Percentiles rank a stretch among this genome's conserved stretches.
Evolutionary conservation across 192 early-diverging fungal genomes (phyloP).

Genomic region (Entophlyctis luteolus): DNA sequence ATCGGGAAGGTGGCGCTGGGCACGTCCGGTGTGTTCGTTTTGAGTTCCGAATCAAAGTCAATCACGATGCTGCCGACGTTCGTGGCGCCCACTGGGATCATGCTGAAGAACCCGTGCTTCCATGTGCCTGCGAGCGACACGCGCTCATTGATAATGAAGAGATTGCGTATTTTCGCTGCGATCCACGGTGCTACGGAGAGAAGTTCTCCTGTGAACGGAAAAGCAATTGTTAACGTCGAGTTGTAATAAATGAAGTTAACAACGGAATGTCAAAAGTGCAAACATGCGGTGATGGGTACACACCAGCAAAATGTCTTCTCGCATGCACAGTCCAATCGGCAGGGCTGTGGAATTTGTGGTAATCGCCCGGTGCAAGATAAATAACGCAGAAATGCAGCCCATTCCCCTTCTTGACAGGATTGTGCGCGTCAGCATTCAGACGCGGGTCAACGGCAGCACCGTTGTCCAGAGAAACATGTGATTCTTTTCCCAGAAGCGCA

Average conservation of each 20-base stretch:
- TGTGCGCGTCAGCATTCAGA: not conserved
- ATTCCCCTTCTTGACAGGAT: slow-evolving; percentile 50
- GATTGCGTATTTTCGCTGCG: slow-evolving; percentile 72
- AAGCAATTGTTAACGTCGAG: no score
- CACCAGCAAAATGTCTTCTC: slow-evolving; percentile 86
- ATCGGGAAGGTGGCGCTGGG: slow-evolving; percentile 36
- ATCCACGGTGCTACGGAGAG: slow-evolving; percentile 93
- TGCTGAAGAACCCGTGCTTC: slow-evolving; percentile 91
- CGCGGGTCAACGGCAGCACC: not conserved
- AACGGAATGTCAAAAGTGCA: no score
- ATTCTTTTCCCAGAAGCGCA: slow-evolving; percentile 71
- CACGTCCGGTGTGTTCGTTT: slow-evolving; percentile 42
- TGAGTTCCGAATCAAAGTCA: slow-evolving; percentile 74
- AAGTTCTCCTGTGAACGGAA: slow-evolving; percentile 76
- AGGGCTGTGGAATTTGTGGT: slow-evolving; percentile 98
- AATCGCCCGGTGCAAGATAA: slow-evolving; percentile 96
- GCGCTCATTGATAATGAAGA: slow-evolving; percentile 97
- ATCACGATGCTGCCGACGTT: slow-evolving; percentile 95
- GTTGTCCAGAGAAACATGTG: slow-evolving; percentile 5
- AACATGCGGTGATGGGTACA: slow-evolving; percentile 11
- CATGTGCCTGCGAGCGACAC: slow-evolving; percentile 89
- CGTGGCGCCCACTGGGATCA: slow-evolving; percentile 95
- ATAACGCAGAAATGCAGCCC: slow-evolving; percentile 85
- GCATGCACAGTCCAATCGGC: slow-evolving; percentile 87
- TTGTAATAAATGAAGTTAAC: no score